Evolutionary conservation across 2,329 filamentous ascomycete genomes (phyloP), one percentile per base, ranked within the genome.

Genomic region (Scortechinia acanthostroma): DNA sequence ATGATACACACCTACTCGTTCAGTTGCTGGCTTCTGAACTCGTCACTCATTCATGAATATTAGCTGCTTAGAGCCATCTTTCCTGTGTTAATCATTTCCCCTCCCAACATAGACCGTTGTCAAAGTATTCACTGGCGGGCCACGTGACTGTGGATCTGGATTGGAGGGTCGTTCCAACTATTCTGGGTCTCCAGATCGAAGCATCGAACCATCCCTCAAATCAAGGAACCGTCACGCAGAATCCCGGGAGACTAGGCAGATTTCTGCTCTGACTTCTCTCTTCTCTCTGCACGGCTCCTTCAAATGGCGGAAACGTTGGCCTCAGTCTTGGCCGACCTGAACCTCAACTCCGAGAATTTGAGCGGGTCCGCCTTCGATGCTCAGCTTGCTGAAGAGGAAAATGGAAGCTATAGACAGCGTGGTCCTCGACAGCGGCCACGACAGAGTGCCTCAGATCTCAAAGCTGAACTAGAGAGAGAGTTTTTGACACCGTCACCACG

Each of bases 401-500:
- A 52, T 42, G 57, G 51, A 17, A 53, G 56, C 22, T 51, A 58
- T 22, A 5, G 22, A 15, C 55, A 65, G 51, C 58, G 60, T 48
- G 49, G 64, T 42, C 63, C 67, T 43, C 65, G 63, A 48, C 68
- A 68, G 51, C 65, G 64, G 48, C 52, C 60, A 47, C 71, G 56
- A 54, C 76, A 73, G 62, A 71, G 74, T 63, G 71, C 74, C 30
- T 70, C 80, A n/a, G 73, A 74, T 22, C 68, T 91, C 48, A 88
- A 88, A 63, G 68, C 69, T 42, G 74, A 81, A 49, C 74, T 97
- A 3, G 89, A 95, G 64, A 58, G 74, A 45, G 81, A 86, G 42
- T 93, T 91, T 56, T 70, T 98, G 21, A 80, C 79, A 2, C 91
- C 93, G 1, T 88, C 88, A 2, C 75, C 81, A 3, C 76, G 77